Evolutionary conservation across 148 eudicot genomes (phyloP).

Genomic region (Fagopyrum homotropicum): DNA sequence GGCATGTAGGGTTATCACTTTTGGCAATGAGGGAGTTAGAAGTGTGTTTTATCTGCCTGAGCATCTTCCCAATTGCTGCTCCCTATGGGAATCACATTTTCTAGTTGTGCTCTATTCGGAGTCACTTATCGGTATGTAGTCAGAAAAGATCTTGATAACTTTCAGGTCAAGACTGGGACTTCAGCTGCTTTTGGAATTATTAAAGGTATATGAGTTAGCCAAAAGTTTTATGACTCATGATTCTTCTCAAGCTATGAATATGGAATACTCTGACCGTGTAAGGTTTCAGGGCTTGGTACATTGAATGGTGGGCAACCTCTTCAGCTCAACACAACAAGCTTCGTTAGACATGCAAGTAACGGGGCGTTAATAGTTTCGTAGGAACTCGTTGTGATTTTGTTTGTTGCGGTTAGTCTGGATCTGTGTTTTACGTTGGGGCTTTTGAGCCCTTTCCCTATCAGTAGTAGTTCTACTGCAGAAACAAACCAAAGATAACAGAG

Average conservation of each 20-base stretch:
- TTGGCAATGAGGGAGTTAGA: too few species aligned
- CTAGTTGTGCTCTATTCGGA: conserved; percentile 85
- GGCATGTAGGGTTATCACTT: too few species aligned
- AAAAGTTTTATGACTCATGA: background rate
- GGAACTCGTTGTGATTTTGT: conserved; percentile 63
- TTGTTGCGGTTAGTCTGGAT: conserved; percentile 82
- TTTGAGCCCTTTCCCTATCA: conserved; percentile 73
- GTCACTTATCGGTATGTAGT: conserved; percentile 78
- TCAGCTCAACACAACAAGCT: conserved; percentile 47
- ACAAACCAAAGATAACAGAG: background rate
- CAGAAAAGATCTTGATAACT: conserved; percentile 77
- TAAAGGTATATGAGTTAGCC: conserved; percentile 49
- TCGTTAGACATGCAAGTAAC: conserved; percentile 46
- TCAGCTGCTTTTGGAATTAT: conserved; percentile 82
- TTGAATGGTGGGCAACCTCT: conserved; percentile 62
- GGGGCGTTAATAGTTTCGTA: conserved; percentile 58
- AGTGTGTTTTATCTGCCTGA: too few species aligned
- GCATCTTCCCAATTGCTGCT: conserved; percentile 43
- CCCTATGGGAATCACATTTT: conserved; percentile 49
- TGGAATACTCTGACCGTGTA: background rate
- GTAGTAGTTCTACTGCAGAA: conserved; percentile 21
- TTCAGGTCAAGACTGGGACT: conserved; percentile 84
- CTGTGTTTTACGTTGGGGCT: conserved; percentile 72
- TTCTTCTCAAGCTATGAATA: background rate
- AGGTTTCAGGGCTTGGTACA: conserved; percentile 67